These are phyloP conservation scores for Sordariomycetes sp. DNA, from an alignment of 2,329 filamentous ascomycete genomes.

Conservation along the genomic window DNA sequence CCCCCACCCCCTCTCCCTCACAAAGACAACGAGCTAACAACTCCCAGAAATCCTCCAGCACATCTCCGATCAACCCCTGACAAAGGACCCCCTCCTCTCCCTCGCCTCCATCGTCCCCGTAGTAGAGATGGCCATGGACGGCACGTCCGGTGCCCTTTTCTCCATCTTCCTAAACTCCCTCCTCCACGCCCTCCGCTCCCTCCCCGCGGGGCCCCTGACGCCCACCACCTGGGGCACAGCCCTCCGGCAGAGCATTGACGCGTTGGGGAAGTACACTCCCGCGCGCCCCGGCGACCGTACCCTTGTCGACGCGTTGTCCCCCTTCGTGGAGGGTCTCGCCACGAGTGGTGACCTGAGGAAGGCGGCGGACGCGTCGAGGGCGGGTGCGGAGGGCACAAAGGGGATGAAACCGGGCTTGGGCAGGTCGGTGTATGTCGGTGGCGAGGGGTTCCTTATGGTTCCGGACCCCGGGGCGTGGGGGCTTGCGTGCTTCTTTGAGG, in stretches of 20 bases:
- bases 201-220: slow-evolving; percentile 23
- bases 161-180: slow-evolving; percentile 87
- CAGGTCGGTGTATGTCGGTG: slow-evolving; percentile 25
- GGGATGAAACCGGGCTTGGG: slow-evolving; percentile 86
- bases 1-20: not conserved
- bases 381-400: slow-evolving; percentile 73
- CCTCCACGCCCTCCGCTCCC: slow-evolving; percentile 43
- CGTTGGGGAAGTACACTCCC: slow-evolving; percentile 73
- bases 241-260: slow-evolving; percentile 55
- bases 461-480: slow-evolving; percentile 58
- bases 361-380: slow-evolving; percentile 62
- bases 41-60: slow-evolving; percentile 36
- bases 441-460: slow-evolving; percentile 32
- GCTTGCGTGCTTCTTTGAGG: slow-evolving; percentile 68
- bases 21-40: not conserved
- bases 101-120: slow-evolving; percentile 37
- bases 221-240: slow-evolving; percentile 45
- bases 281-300: slow-evolving; percentile 83
- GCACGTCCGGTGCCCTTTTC: slow-evolving; percentile 46
- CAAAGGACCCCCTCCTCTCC: slow-evolving; percentile 38
- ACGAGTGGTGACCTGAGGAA: slow-evolving; percentile 52
- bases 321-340: slow-evolving; percentile 65
- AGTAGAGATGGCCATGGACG: slow-evolving; percentile 45
- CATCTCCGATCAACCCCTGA: slow-evolving; percentile 26
- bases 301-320: slow-evolving; percentile 76